Evolutionary conservation across 768 basidiomycete genomes (phyloP), one percentile per base, ranked within the genome.

Genomic region (Sutorius australiensis): DNA sequence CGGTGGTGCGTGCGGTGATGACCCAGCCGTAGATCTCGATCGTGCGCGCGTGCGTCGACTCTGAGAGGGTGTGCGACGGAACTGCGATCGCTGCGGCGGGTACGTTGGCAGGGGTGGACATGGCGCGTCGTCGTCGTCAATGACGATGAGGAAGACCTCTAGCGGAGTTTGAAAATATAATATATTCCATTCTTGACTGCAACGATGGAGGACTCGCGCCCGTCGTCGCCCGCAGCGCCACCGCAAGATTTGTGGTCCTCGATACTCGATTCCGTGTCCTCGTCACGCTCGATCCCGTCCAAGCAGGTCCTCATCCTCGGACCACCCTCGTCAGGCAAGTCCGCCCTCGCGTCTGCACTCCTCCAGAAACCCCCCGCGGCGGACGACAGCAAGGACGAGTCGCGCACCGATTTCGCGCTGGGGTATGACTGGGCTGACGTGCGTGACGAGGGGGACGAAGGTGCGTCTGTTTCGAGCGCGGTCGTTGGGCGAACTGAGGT

Each of bases 351-450:
- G 1, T 78, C 86, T 40, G 86, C 87, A 1, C 69, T 92, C 1
- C 76, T 92, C 28, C 83, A 89, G 64, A 89, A 86, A 67, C 74
- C 80, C 11, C 64, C 68, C n/a, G 56, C 72, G 4, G 59, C 73
- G 46, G 81, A 84, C 51, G 81, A 80, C 51, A 73, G 70, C 43
- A 80, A 80, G 58, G 81, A 83, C 57, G 81, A 83, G 54, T 76
- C 80, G 42, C 77, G 77, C 50, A 74, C 75, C 8, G 91, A 94
- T 61, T 87, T 95, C 70, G 91, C 92, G 0, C 68, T 98, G 59
- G 93, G 94, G 36, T 98, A 95, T 65, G 89, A 95, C 60, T 95
- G 92, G 79, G 79, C 90, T 4, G 90, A 97, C 64, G 81, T 97
- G 27, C 77, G 85, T 47, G 93, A 98, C 62, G 95, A 97, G 27